Evolutionary conservation across 805 yeast genomes (phyloP).

Genomic region (Sugiyamaella marilandica): DNA sequence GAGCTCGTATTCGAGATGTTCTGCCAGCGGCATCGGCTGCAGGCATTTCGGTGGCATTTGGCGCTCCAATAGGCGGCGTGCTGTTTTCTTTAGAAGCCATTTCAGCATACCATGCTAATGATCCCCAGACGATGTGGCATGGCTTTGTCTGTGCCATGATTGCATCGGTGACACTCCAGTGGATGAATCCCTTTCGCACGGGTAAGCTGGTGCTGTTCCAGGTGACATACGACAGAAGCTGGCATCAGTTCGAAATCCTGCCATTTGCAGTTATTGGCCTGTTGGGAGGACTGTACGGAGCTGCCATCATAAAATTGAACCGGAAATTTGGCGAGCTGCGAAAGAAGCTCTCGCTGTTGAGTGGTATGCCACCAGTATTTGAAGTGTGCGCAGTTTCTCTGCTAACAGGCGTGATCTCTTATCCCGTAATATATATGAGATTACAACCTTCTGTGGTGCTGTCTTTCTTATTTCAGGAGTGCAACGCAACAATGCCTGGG

Average conservation of each 20-base stretch:
- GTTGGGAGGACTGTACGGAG: conserved; percentile 65
- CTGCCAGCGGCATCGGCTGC: conserved; percentile 74
- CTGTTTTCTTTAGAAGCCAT: conserved; percentile 68
- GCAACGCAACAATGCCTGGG: conserved; percentile 37
- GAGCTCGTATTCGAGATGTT: conserved; percentile 46
- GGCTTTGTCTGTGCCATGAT: conserved; percentile 75
- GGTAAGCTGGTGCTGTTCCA: conserved; percentile 55
- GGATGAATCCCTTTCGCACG: conserved; percentile 46
- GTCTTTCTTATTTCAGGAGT: conserved; percentile 65
- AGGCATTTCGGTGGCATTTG: conserved; percentile 81
- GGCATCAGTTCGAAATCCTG: conserved; percentile 65
- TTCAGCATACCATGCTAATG: conserved; percentile 52
- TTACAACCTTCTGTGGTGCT: conserved; percentile 54
- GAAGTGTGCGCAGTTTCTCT: conserved; percentile 49
- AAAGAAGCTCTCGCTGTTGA: conserved; percentile 6
- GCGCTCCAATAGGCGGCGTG: conserved; percentile 86
- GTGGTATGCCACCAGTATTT: conserved; percentile 29
- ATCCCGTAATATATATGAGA: conserved; percentile 50
- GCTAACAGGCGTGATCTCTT: conserved; percentile 51
- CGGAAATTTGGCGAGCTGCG: conserved; percentile 35
- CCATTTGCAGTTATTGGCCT: conserved; percentile 72
- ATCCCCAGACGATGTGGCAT: conserved; percentile 67
- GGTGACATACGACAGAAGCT: conserved; percentile 63
- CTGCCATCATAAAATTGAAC: conserved; percentile 47
- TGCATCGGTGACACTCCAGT: conserved; percentile 57